phyloP scores from a whole-genome alignment of 257 asterid species.

The Rubia yunnanensis region DNA sequence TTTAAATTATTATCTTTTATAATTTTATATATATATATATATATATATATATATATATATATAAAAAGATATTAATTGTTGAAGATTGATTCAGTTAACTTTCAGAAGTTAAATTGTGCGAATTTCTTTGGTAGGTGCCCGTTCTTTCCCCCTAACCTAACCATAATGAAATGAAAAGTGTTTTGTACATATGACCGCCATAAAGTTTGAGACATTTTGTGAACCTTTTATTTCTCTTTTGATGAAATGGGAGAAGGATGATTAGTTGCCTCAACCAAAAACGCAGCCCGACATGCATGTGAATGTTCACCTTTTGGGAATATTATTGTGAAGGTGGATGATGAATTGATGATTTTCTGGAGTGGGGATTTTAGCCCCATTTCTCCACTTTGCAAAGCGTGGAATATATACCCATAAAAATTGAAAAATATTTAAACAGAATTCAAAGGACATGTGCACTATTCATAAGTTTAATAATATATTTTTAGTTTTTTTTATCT shows the following conservation, averaged over 20 bases:
- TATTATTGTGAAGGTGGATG: neutral
- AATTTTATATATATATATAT: too few relatives aligned
- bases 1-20: too few relatives aligned
- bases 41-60: too few relatives aligned
- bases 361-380: constrained; percentile 1
- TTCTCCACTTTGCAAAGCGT: constrained; percentile 3
- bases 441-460: too few relatives aligned
- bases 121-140: too few relatives aligned
- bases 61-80: too few relatives aligned
- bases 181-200: constrained; percentile 1
- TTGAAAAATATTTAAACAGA: too few relatives aligned
- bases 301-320: neutral
- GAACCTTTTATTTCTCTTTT: neutral
- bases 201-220: constrained; percentile 1
- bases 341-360: neutral
- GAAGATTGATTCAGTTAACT: too few relatives aligned
- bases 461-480: too few relatives aligned
- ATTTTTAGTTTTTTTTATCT: too few relatives aligned
- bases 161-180: constrained; percentile 17
- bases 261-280: neutral
- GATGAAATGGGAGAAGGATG: neutral
- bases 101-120: too few relatives aligned
- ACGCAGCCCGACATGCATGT: constrained; percentile 2
- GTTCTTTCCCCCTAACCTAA: neutral
- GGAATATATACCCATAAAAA: neutral